Conservation (phyloP, 2,329 filamentous ascomycete species). For the Nothopassalora personata region DNA sequence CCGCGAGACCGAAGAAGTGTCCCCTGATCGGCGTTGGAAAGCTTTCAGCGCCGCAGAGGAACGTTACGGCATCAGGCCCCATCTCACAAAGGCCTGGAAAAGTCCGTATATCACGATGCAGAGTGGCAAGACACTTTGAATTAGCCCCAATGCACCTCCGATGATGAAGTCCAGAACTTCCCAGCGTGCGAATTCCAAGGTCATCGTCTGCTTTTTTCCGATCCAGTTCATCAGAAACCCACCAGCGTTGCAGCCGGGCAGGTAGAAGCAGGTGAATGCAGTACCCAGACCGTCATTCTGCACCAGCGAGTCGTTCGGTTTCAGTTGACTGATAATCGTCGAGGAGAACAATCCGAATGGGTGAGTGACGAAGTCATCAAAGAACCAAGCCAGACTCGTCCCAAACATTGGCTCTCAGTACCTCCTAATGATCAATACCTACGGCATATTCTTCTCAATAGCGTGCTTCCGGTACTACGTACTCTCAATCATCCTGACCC, state of each 20-base stretch:
- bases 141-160: slow-evolving; percentile 66
- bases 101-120: slow-evolving; percentile 75
- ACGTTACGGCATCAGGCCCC: slow-evolving; percentile 76
- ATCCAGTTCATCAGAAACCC: slow-evolving; percentile 71
- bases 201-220: slow-evolving; percentile 69
- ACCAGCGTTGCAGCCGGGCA: slow-evolving; percentile 72
- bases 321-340: slow-evolving; percentile 63
- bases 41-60: slow-evolving; percentile 75
- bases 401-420: slow-evolving; percentile 66
- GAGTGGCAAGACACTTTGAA: slow-evolving; percentile 54
- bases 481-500: slow-evolving; percentile 64
- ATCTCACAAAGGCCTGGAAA: slow-evolving; percentile 70
- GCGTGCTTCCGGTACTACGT: slow-evolving; percentile 68
- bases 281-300: slow-evolving; percentile 85
- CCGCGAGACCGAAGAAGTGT: slow-evolving; percentile 63
- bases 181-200: slow-evolving; percentile 64
- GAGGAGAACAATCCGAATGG: slow-evolving; percentile 80
- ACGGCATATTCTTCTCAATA: slow-evolving; percentile 54
- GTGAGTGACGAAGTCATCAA: slow-evolving; percentile 58
- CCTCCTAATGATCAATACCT: slow-evolving; percentile 51
- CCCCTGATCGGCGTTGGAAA: slow-evolving; percentile 78
- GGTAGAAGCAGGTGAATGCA: slow-evolving; percentile 79
- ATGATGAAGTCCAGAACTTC: slow-evolving; percentile 62
- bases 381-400: slow-evolving; percentile 74
- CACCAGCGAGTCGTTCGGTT: slow-evolving; percentile 56